A percentile compares a stretch with the other conserved stretches of the same genome.
Conservation (phyloP, 306 rosid species). For the Cyamopsis tetragonoloba region DNA sequence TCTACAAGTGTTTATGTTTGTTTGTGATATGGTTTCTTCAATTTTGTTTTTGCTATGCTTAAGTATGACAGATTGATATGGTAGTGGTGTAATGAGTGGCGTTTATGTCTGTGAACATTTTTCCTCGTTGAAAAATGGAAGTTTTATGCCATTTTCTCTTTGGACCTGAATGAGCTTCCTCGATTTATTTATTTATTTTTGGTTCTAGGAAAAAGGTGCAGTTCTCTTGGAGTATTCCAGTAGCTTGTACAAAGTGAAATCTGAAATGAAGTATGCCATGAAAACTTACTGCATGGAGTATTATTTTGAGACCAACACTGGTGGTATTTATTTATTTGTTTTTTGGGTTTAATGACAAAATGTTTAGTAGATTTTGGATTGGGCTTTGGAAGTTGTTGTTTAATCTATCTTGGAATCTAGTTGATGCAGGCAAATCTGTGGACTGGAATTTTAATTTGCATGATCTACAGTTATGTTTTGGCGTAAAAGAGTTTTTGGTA, state of each 20-base stretch:
- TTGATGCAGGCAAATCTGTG: slow-evolving; percentile 43
- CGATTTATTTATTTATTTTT: too few species aligned
- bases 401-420: slow-evolving; percentile 25
- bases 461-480: slow-evolving; percentile 85
- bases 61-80: neutral
- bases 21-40: slow-evolving; percentile 9
- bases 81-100: neutral
- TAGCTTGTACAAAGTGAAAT: slow-evolving; percentile 71
- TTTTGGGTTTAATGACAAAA: neutral
- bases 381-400: slow-evolving; percentile 2
- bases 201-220: slow-evolving; percentile 68
- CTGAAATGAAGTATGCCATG: slow-evolving; percentile 69
- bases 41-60: neutral
- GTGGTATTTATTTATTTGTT: slow-evolving; percentile 38
- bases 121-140: neutral
- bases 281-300: slow-evolving; percentile 85
- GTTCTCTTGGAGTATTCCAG: slow-evolving; percentile 49
- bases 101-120: neutral
- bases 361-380: slow-evolving; percentile 1
- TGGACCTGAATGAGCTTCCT: slow-evolving; percentile 12
- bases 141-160: slow-evolving; percentile 1
- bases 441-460: slow-evolving; percentile 66
- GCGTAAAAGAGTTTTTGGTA: slow-evolving; percentile 91
- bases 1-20: neutral
- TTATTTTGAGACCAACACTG: slow-evolving; percentile 53